Evolutionary conservation across 2,329 filamentous ascomycete genomes (phyloP), one percentile per base, ranked within the genome.

Genomic region (Trichoderma endophyticum): DNA sequence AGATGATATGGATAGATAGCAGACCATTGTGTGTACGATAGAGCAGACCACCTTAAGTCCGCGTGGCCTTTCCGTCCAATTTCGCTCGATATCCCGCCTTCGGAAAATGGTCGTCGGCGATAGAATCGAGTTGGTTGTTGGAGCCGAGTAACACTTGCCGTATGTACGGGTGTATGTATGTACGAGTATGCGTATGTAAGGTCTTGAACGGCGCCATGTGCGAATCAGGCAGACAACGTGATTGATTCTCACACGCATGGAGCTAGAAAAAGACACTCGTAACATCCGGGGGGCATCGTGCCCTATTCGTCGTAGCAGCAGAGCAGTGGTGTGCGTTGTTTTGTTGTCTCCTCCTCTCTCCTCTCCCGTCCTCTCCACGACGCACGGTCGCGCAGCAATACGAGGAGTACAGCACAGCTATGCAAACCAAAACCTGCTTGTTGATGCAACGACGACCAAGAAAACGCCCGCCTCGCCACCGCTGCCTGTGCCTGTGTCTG

Each of bases 381-480:
- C 54, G 65, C 65, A 68, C 65, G 65, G 65, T 34, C 63, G 21
- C n/a, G 54, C 24, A 60, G 56, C 15, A 68, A 68, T 68, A 68
- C 65, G 65, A 69, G 39, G 15, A 61, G 26, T n/a, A 65, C 26
- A 56, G 63, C 39, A 11, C 18, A 32, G 54, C 39, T 28, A 60
- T 59, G 65, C 57, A 24, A 39, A 30, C n/a, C 39, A 51, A 15
- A 15, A 28, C 18, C 60, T 51, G 61, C 56, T n/a, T 21, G 34
- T 36, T 15, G 34, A 36, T 36, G 34, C 14, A 15, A 36, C 34
- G 14, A 36, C 34, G 34, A 48, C 39, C 18, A 48, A 32, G 5
- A 11, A 59, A n/a, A 15, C 34, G 56, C 56, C 26, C 56, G 4
- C 30, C 24, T 60, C 26, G 56, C 56, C 34, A 59, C 56, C 15